Evolutionary conservation across 2,329 filamentous ascomycete species (phyloP).

Genomic region (Aspergillus ibericus): DNA sequence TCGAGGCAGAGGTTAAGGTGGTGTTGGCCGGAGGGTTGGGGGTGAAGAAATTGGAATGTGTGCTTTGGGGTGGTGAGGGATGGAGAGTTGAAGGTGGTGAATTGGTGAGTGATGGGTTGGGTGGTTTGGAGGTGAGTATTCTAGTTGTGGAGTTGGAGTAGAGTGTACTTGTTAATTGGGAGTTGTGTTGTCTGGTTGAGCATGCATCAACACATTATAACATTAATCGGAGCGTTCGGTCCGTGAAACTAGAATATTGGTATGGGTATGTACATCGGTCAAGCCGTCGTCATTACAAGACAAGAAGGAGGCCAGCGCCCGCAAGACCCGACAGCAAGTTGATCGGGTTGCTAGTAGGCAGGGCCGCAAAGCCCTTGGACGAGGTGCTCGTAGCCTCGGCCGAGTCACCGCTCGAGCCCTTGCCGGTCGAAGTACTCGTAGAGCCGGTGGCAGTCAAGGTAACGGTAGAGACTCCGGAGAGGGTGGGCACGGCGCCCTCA

Average conservation of each 20-base stretch:
- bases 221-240: background rate
- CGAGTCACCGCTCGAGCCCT: slow-evolving; percentile 4
- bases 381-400: background rate
- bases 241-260: background rate
- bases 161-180: background rate
- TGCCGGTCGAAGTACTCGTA: slow-evolving; percentile 3
- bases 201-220: background rate
- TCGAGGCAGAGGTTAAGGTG: background rate
- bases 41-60: background rate
- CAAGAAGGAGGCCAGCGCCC: slow-evolving; percentile 21
- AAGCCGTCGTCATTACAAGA: slow-evolving; percentile 6
- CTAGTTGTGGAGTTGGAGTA: background rate
- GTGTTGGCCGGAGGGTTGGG: background rate
- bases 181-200: too few species aligned
- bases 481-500: background rate
- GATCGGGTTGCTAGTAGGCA: slow-evolving; percentile 15
- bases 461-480: background rate
- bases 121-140: background rate
- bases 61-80: background rate
- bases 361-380: slow-evolving; percentile 12
- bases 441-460: background rate
- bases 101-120: background rate
- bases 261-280: too few species aligned
- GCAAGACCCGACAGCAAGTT: slow-evolving; percentile 21
- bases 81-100: background rate